These are phyloP conservation scores for Epichloe uncinata DNA, from an alignment of 2,329 filamentous ascomycete species.

Conservation along the genomic window DNA sequence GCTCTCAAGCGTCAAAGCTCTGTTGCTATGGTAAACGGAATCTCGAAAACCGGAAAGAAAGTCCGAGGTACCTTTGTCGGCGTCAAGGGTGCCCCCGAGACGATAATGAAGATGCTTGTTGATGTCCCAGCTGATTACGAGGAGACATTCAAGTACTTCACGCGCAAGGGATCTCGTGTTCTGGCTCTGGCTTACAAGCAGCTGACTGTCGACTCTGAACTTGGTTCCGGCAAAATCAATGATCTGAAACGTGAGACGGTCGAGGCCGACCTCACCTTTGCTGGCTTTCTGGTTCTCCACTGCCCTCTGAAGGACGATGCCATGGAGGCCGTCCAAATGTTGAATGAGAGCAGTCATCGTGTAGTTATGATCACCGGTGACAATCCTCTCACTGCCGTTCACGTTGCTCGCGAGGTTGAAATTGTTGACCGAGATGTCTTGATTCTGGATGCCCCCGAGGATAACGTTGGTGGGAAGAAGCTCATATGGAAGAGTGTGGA, in stretches of 20 bases:
- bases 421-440: constrained; percentile 93
- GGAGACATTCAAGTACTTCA: constrained; percentile 97
- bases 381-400: constrained; percentile 90
- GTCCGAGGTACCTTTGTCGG: constrained; percentile 78
- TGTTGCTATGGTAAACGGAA: constrained; percentile 66
- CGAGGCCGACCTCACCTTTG: constrained; percentile 73
- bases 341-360: constrained; percentile 97
- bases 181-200: constrained; percentile 91
- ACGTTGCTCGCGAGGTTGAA: constrained; percentile 89
- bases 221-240: constrained; percentile 77
- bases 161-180: constrained; percentile 86
- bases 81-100: constrained; percentile 98
- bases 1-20: constrained; percentile 93
- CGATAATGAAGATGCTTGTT: constrained; percentile 85
- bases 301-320: constrained; percentile 95
- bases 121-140: constrained; percentile 79
- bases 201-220: constrained; percentile 65
- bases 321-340: constrained; percentile 84
- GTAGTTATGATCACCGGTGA: constrained; percentile 99
- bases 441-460: constrained; percentile 88
- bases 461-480: constrained; percentile 66
- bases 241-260: constrained; percentile 88
- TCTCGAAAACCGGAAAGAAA: constrained; percentile 61
- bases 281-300: constrained; percentile 89
- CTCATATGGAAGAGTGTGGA: constrained; percentile 93